Conservation (phyloP, 768 basidiomycete genomes). For the Russula vinacea region DNA sequence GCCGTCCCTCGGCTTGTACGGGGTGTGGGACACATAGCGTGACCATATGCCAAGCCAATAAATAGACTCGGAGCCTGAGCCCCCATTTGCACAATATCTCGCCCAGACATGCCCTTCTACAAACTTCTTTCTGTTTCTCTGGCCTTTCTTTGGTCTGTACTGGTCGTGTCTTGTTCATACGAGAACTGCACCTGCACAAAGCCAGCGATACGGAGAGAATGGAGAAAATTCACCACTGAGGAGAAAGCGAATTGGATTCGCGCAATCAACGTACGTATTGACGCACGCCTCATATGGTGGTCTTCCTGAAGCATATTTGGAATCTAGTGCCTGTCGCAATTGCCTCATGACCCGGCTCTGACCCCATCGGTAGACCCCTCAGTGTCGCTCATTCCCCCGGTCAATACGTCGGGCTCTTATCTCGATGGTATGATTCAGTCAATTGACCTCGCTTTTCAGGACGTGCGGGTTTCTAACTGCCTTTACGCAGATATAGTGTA, state of each 20-base stretch:
- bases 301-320: constrained; percentile 6
- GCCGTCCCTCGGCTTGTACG: too few relatives aligned
- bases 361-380: constrained; percentile 17
- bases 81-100: not conserved
- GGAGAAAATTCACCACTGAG: constrained; percentile 27
- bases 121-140: not conserved
- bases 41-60: too few relatives aligned
- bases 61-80: too few relatives aligned
- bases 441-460: not conserved
- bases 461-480: not conserved
- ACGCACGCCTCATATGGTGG: not conserved
- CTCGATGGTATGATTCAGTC: constrained; percentile 21
- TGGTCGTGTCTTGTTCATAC: not conserved
- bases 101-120: not conserved
- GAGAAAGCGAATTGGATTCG: constrained; percentile 32
- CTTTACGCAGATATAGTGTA: constrained; percentile 30
- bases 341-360: constrained; percentile 27
- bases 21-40: too few relatives aligned
- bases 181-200: constrained; percentile 12
- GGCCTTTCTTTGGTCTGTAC: not conserved
- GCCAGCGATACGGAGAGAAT: constrained; percentile 32
- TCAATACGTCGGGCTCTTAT: constrained; percentile 28
- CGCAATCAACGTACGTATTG: constrained; percentile 31
- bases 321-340: constrained; percentile 13
- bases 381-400: constrained; percentile 20